Evolutionary conservation across 495 filamentous ascomycete genomes (phyloP).

Genomic region (Platismatia glauca): DNA sequence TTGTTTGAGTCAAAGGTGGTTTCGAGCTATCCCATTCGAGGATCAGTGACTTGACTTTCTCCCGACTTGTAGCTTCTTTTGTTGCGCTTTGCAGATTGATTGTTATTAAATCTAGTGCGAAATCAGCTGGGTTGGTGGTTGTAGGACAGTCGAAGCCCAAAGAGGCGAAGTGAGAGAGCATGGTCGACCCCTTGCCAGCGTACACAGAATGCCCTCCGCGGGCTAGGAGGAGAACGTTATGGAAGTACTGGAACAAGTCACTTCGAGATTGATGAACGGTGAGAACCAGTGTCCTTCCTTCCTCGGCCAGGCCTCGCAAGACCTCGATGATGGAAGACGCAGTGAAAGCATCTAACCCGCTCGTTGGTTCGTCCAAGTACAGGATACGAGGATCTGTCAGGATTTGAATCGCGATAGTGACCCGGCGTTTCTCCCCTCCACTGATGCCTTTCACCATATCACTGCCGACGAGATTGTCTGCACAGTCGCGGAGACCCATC

Average conservation of each 20-base stretch:
- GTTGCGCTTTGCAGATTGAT: constrained; percentile 56
- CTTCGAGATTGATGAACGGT: constrained; percentile 70
- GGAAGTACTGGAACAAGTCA: constrained; percentile 61
- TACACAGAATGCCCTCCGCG: constrained; percentile 60
- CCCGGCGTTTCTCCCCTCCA: constrained; percentile 65
- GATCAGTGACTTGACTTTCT: constrained; percentile 51
- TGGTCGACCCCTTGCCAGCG: constrained; percentile 51
- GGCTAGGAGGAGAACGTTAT: constrained; percentile 59
- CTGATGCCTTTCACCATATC: constrained; percentile 67
- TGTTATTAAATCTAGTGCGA: constrained; percentile 66
- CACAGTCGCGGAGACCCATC: constrained; percentile 69
- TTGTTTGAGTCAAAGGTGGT: constrained; percentile 18
- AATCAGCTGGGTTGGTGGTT: constrained; percentile 66
- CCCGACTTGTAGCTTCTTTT: constrained; percentile 48
- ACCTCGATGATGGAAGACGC: constrained; percentile 67
- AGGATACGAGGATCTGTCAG: constrained; percentile 62
- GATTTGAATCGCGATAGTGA: constrained; percentile 68
- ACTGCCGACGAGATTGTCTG: constrained; percentile 62
- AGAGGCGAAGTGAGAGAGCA: constrained; percentile 54
- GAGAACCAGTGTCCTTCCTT: constrained; percentile 63
- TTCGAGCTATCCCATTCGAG: constrained; percentile 37
- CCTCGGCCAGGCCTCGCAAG: constrained; percentile 55
- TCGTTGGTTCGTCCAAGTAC: constrained; percentile 66
- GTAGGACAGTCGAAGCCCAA: constrained; percentile 54
- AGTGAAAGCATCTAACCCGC: constrained; percentile 67